Conservation (phyloP, 106 monocot species). For the Cymbidium sinense region DNA sequence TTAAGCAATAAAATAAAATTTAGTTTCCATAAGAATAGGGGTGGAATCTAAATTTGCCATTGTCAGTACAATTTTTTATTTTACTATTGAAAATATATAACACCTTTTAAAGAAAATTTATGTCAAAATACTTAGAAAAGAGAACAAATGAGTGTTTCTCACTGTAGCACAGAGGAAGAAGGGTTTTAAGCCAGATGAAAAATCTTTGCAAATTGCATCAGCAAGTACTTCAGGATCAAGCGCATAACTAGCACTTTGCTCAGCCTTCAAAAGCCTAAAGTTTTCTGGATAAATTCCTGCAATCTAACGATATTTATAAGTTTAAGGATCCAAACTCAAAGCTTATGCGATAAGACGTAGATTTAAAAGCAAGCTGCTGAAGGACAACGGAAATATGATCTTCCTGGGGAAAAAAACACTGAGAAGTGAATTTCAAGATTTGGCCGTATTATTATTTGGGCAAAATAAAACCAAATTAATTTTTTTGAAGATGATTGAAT, state of each 20-base stretch:
- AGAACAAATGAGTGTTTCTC: background rate
- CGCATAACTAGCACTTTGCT: background rate
- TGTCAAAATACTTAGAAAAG: background rate
- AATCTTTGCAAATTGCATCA: conserved; percentile 4
- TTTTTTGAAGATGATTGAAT: background rate
- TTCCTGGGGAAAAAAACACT: background rate
- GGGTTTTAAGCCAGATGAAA: background rate
- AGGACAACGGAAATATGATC: background rate
- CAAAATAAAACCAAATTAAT: background rate
- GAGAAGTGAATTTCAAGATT: background rate
- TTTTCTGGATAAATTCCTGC: conserved; percentile 9
- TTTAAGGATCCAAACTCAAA: background rate
- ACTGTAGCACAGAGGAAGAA: conserved; percentile 11
- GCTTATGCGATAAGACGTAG: background rate
- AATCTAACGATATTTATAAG: background rate
- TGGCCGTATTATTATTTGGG: background rate
- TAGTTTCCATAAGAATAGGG: background rate
- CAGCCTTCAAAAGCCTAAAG: conserved; percentile 5
- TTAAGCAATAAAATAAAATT: no score
- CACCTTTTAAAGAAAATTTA: background rate
- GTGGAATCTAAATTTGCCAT: background rate
- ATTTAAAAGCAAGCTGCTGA: background rate
- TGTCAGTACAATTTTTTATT: background rate
- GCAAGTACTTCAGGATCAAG: conserved; percentile 5
- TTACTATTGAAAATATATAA: background rate